Base-by-base conservation (phyloP, 2,329 filamentous ascomycete species). In the Scedosporium boydii region DNA sequence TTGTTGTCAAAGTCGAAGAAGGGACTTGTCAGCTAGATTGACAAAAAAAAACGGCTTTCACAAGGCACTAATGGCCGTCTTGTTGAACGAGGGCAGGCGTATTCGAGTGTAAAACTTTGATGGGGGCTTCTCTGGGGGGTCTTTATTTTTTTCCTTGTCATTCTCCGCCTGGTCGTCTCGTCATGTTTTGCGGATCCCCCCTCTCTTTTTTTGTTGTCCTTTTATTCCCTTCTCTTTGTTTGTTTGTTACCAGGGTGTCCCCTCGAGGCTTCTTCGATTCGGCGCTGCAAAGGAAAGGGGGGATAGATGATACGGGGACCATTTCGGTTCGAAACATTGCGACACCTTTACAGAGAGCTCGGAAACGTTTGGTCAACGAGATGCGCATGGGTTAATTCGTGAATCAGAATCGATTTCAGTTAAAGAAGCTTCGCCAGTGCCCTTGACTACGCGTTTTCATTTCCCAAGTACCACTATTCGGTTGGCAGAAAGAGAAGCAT, bases 1-100 rank as follows among this genome's bases (percentile, higher is more conserved):
- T 21, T 58, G 27, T 18, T 16, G 10, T 9, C 34, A 61, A 48
- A 77, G 75, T 72, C 71, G 63, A 77, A 77, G 74, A 77, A 77
- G 69, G 75, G 75, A 26, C 72, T 77, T 60, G 73, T 77, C 62
- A 70, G 64, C 67, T 75, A 72, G 67, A 66, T 58, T 27, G 51
- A 16, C 34, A 4, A 14, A n/a, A 16, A 16, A 46, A 46, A 21
- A n/a, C 18, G 48, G 7, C 18, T 55, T 29, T 6, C 12, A 6
- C 51, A 9, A 55, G 21, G 12, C 21, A 55, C 10, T 23, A 55
- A 27, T 16, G 51, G 51, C 51, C 23, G n/a, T 48, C 44, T 48
- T 21, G 16, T 18, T 48, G 18, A 18, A 21, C 44, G 16, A 21
- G 44, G 44, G 44, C n/a, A 21, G 44, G 44, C 14, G 44, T 16